Conservation (phyloP, 176 grass and related monocot genomes). For the Eleusine indica region DNA sequence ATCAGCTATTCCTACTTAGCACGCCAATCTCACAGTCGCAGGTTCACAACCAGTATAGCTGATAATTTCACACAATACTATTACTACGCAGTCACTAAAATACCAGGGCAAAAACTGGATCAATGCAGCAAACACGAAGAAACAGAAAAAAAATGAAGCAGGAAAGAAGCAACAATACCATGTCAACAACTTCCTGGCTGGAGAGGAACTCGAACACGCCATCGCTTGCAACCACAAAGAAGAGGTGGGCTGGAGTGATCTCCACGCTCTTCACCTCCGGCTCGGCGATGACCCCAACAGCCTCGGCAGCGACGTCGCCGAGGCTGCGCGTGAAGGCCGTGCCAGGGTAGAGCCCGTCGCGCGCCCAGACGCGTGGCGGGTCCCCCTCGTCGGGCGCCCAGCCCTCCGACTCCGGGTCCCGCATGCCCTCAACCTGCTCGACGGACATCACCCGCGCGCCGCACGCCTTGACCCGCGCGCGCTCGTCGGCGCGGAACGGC, state of each 20-base stretch:
- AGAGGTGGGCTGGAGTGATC: constrained; percentile 71
- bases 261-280: constrained; percentile 78
- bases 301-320: constrained; percentile 77
- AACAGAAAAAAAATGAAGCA: background rate
- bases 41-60: background rate
- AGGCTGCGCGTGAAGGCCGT: constrained; percentile 97
- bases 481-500: constrained; percentile 91
- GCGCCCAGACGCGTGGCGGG: constrained; percentile 90
- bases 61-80: background rate
- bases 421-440: constrained; percentile 73
- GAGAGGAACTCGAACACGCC: constrained; percentile 97
- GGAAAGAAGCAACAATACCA: constrained; percentile 51
- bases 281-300: constrained; percentile 74
- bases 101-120: background rate
- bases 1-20: background rate
- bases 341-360: constrained; percentile 81
- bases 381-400: constrained; percentile 76
- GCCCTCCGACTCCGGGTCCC: constrained; percentile 50
- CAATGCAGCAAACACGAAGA: background rate
- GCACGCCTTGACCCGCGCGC: constrained; percentile 73
- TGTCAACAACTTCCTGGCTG: constrained; percentile 86
- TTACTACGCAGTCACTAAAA: background rate
- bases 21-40: constrained; percentile 15
- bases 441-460: constrained; percentile 86
- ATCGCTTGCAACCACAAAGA: constrained; percentile 89